Evolutionary conservation across 2,329 filamentous ascomycete species (phyloP).

Genomic region (Colletotrichum higginsianum): DNA sequence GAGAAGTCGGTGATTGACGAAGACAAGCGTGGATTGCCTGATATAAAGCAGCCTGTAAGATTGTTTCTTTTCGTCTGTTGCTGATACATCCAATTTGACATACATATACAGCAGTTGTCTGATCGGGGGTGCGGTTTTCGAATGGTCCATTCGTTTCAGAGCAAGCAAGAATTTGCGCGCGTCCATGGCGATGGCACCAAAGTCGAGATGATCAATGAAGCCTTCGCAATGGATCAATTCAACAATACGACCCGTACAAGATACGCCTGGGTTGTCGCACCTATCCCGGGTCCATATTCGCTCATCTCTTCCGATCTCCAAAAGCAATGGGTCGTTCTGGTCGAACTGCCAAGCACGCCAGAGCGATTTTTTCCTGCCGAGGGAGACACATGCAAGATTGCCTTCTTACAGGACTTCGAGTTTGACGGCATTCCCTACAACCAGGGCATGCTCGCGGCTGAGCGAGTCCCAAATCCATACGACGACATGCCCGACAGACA

Average conservation of each 20-base stretch:
- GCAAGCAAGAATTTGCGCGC: conserved; percentile 24
- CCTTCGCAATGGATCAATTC: conserved; percentile 1
- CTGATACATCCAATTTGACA: background rate
- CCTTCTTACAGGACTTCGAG: conserved; percentile 15
- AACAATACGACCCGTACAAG: conserved; percentile 9
- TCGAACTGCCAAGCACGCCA: background rate
- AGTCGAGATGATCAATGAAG: conserved; percentile 33
- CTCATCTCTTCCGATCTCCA: conserved; percentile 33
- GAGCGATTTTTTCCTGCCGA: conserved; percentile 27
- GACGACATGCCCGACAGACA: background rate
- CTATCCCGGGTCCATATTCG: conserved; percentile 13
- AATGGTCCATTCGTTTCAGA: conserved; percentile 36
- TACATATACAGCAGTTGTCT: background rate
- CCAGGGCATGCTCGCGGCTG: conserved; percentile 19
- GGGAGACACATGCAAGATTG: conserved; percentile 21
- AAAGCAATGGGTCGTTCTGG: conserved; percentile 34
- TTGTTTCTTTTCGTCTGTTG: background rate
- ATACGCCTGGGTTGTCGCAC: conserved; percentile 29
- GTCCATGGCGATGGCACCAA: conserved; percentile 32
- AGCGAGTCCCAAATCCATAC: conserved; percentile 29
- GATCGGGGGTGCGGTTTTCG: conserved; percentile 18
- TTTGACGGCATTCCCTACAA: conserved; percentile 9
- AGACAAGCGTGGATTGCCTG: background rate
- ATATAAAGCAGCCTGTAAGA: background rate
- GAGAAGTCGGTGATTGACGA: background rate